phyloP scores from a whole-genome alignment of 2,329 filamentous ascomycete species.

The Akanthomyces muscarius region DNA sequence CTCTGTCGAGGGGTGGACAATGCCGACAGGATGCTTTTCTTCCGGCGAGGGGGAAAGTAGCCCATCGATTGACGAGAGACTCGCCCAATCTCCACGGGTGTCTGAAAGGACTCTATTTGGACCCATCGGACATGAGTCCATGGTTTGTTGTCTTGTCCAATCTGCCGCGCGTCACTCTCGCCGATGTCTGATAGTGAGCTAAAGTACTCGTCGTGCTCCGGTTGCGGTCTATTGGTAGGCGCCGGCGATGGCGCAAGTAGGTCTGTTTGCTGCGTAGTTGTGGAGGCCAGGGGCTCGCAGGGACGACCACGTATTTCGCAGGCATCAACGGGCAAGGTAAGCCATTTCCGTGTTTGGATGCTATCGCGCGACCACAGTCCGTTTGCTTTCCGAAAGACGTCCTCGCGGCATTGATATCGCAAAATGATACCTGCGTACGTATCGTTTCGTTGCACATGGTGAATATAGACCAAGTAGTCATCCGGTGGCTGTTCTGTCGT shows the following conservation, averaged over 20 bases:
- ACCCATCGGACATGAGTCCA: conserved; percentile 94
- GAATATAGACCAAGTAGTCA: conserved; percentile 84
- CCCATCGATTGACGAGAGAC: conserved; percentile 76
- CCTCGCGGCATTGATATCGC: conserved; percentile 80
- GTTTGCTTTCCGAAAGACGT: conserved; percentile 81
- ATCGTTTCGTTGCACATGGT: conserved; percentile 76
- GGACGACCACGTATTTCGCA: conserved; percentile 77
- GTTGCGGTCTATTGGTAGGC: conserved; percentile 27
- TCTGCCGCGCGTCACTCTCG: conserved; percentile 26
- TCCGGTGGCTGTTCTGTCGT: conserved; percentile 55
- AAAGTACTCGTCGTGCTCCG: conserved; percentile 40
- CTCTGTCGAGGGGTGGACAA: conserved; percentile 65
- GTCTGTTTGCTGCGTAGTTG: conserved; percentile 42
- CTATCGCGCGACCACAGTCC: conserved; percentile 92
- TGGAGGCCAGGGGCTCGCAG: conserved; percentile 49
- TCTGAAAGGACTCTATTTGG: conserved; percentile 62
- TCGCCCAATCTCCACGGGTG: conserved; percentile 79
- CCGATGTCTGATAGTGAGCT: conserved; percentile 29
- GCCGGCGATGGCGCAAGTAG: conserved; percentile 48
- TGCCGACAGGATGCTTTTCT: conserved; percentile 72
- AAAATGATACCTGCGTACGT: conserved; percentile 89
- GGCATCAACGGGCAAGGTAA: conserved; percentile 84
- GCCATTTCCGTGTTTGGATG: conserved; percentile 75
- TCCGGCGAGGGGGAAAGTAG: conserved; percentile 85
- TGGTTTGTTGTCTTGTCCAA: conserved; percentile 54